Evolutionary conservation across 805 yeast genomes (phyloP), one percentile per base, ranked within the genome.

Genomic region (Yarrowia divulgata): DNA sequence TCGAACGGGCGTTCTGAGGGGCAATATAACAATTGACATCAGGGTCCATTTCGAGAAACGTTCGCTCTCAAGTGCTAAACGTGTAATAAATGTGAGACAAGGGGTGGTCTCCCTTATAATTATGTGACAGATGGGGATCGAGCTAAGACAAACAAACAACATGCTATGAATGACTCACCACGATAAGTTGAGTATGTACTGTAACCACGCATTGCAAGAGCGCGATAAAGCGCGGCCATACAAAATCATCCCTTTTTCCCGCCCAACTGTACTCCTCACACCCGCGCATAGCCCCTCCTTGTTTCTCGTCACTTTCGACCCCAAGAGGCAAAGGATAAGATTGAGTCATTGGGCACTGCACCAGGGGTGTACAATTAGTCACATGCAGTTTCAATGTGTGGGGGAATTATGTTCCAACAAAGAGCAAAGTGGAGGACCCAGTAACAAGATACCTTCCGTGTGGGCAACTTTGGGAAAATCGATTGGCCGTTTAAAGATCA

Each of bases 301-400:
- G 52, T 49, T 13, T 19, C 23, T 52, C 42, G 34, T 54, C 45
- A 54, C 19, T 34, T n/a, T 5, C 18, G n/a, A 16, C 63, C 48
- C 35, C 63, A 57, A 57, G 48, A 40, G 52, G 50, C 23, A 43
- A 60, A 60, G 50, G 66, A 60, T 60, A 60, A 60, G 66, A 60
- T 60, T 60, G 66, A 60, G 66, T 60, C 66, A 60, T 60, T 60
- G 64, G 62, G 40, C 34, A 32, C n/a, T 57, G 66, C 66, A 60
- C 66, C 66, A 60, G 66, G 52, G 66, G 66, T 32, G 66, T 60
- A 45, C 66, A 43, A 60, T 60, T 60, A 60, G 66, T 60, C 66
- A 60, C 66, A 43, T 60, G 66, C 66, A 45, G 63, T 54, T 23
- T 23, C 7, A 40, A 57, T 55, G 49, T 57, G 64, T 43, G 66